Evolutionary conservation across 352 stramenopile genomes (phyloP).

Genomic region (Phytophthora rubi): DNA sequence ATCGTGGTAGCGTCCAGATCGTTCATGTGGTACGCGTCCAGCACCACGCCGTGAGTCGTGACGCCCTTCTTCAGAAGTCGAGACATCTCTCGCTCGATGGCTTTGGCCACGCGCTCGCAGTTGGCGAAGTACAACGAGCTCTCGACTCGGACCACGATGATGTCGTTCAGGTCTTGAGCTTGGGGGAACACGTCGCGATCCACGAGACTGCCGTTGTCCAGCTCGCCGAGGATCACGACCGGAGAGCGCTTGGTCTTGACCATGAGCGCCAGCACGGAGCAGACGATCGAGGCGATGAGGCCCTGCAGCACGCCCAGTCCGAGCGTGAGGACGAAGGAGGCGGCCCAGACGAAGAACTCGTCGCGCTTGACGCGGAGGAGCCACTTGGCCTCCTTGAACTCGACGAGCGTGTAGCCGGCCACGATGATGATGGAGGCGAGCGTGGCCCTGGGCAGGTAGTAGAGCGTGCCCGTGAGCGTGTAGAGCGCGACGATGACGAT

Average conservation of each 20-base stretch:
- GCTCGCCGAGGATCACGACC: conserved; percentile 45
- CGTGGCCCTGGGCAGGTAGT: conserved; percentile 81
- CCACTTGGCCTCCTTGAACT: conserved; percentile 87
- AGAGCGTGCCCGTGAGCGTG: conserved; percentile 84
- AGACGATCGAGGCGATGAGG: conserved; percentile 59
- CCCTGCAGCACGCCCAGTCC: conserved; percentile 56
- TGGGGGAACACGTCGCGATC: conserved; percentile 24
- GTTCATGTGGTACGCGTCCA: conserved; percentile 58
- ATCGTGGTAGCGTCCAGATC: conserved; percentile 70
- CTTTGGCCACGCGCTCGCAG: conserved; percentile 49
- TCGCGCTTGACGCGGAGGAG: conserved; percentile 71
- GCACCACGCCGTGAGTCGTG: conserved; percentile 41
- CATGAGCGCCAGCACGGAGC: conserved; percentile 61
- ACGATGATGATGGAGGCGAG: conserved; percentile 91
- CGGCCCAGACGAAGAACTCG: conserved; percentile 61
- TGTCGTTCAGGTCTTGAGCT: conserved; percentile 29
- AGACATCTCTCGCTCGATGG: conserved; percentile 49
- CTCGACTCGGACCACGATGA: conserved; percentile 55
- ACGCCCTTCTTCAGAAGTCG: conserved; percentile 31
- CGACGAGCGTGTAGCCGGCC: conserved; percentile 85
- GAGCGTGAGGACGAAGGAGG: conserved; percentile 60
- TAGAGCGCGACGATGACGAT: conserved; percentile 88
- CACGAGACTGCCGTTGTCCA: conserved; percentile 42
- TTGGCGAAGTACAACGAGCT: conserved; percentile 70
- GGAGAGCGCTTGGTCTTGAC: conserved; percentile 54